A percentile compares a stretch with the other conserved stretches of the same genome.
These are phyloP conservation scores for Litchi chinensis DNA, from an alignment of 345 rosid species.

Conservation along the genomic window DNA sequence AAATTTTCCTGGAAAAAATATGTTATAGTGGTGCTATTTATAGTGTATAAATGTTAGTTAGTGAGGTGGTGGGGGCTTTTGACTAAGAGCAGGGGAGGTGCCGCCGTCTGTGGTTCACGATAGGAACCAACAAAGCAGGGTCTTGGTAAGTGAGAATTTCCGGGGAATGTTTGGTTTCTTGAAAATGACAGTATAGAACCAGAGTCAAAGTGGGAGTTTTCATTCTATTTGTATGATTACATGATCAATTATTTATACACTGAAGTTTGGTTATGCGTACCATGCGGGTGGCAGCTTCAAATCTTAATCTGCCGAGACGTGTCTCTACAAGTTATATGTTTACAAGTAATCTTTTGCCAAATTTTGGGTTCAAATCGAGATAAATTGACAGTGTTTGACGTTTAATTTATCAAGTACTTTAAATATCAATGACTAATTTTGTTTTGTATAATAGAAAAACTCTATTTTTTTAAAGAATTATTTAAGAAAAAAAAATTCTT, in stretches of 20 bases:
- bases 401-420: too few relatives aligned
- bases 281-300: neutral
- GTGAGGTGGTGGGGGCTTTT: slow-evolving; percentile 7
- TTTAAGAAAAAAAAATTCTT: too few relatives aligned
- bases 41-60: slow-evolving; percentile 2
- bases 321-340: neutral
- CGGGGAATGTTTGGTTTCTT: neutral
- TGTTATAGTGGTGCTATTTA: slow-evolving; percentile 18
- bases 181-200: neutral
- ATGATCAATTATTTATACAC: neutral
- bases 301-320: neutral
- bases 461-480: too few relatives aligned
- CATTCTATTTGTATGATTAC: too few relatives aligned
- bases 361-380: too few relatives aligned
- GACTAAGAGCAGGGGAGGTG: slow-evolving; percentile 12
- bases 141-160: slow-evolving; percentile 16
- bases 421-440: too few relatives aligned
- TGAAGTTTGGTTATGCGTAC: neutral
- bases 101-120: slow-evolving; percentile 24
- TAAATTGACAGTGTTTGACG: too few relatives aligned
- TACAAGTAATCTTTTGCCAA: too few relatives aligned
- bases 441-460: too few relatives aligned
- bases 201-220: neutral
- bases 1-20: neutral
- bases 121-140: slow-evolving; percentile 14